phyloP scores from a whole-genome alignment of 2,329 filamentous ascomycete genomes.

The Clarireedia paspali region DNA sequence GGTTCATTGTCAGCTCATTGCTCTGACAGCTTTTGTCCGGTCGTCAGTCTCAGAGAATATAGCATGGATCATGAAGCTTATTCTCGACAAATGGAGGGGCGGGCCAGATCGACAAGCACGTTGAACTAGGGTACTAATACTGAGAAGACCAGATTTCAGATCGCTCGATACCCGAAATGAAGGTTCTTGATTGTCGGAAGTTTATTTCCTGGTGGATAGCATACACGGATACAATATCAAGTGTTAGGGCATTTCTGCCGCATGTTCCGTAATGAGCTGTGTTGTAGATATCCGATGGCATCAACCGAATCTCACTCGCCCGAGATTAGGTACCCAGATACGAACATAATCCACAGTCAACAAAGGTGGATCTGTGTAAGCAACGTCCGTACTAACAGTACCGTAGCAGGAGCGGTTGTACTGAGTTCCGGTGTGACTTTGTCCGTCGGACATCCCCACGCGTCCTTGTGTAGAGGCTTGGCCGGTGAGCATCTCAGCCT shows the following conservation, averaged over 20 bases:
- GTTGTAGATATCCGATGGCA: conserved; percentile 1
- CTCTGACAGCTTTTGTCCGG: conserved; percentile 9
- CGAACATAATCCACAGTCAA: conserved; percentile 2
- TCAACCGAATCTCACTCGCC: conserved; percentile 4
- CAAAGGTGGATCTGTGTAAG: conserved; percentile 5
- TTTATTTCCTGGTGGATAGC: not conserved
- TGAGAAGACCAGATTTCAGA: conserved; percentile 2
- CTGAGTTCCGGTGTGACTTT: conserved; percentile 9
- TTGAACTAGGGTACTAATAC: not conserved
- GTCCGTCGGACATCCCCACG: conserved; percentile 12
- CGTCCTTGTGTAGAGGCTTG: not conserved
- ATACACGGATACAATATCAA: conserved; percentile 9
- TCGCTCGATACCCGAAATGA: conserved; percentile 3
- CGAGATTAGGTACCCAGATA: conserved; percentile 11
- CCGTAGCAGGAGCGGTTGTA: conserved; percentile 5
- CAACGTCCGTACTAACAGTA: conserved; percentile 10
- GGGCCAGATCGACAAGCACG: conserved; percentile 1
- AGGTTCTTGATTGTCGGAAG: not conserved
- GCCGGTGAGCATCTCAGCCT: conserved; percentile 2
- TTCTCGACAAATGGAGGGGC: conserved; percentile 4
- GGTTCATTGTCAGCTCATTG: conserved; percentile 7
- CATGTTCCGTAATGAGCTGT: conserved; percentile 2
- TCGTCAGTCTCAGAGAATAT: conserved; percentile 6
- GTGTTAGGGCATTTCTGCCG: not conserved
- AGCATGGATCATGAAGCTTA: conserved; percentile 8